These are phyloP conservation scores for Logfia minima DNA, from an alignment of 129 eudicot species.

Conservation along the genomic window DNA sequence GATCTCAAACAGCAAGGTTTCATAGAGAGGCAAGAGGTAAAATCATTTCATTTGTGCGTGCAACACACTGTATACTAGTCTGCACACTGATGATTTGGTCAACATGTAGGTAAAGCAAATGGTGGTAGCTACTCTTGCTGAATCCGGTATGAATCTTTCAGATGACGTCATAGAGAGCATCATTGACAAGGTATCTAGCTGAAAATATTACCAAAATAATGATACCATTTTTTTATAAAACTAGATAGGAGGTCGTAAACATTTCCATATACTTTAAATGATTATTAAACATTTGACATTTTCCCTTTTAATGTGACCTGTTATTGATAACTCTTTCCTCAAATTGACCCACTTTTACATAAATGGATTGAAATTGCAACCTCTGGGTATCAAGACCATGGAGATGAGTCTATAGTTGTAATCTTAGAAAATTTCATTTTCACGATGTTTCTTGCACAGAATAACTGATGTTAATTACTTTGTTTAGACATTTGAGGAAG, in stretches of 20 bases:
- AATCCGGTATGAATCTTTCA: conserved; percentile 93
- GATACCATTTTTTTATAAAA: background rate
- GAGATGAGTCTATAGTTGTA: background rate
- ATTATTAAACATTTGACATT: background rate
- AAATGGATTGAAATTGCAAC: background rate
- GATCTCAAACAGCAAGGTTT: conserved; percentile 98
- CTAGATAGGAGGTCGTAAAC: background rate
- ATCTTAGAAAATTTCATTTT: background rate
- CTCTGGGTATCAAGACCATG: conserved; percentile 1
- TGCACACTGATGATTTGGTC: background rate
- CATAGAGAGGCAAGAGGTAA: conserved; percentile 95
- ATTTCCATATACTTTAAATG: background rate
- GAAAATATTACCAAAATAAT: background rate
- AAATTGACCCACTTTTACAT: background rate
- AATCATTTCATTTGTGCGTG: background rate
- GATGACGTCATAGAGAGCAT: conserved; percentile 83
- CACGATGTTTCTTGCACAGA: conserved; percentile 2
- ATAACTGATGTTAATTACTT: background rate
- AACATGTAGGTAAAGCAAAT: conserved; percentile 82
- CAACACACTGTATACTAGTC: background rate
- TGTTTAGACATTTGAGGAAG: conserved; percentile 90
- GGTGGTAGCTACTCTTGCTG: conserved; percentile 95
- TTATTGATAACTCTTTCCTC: background rate
- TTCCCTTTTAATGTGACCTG: background rate
- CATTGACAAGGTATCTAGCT: conserved; percentile 41